Evolutionary conservation across 2,329 filamentous ascomycete species (phyloP).

Genomic region (Aaosphaeria pasadenensis): DNA sequence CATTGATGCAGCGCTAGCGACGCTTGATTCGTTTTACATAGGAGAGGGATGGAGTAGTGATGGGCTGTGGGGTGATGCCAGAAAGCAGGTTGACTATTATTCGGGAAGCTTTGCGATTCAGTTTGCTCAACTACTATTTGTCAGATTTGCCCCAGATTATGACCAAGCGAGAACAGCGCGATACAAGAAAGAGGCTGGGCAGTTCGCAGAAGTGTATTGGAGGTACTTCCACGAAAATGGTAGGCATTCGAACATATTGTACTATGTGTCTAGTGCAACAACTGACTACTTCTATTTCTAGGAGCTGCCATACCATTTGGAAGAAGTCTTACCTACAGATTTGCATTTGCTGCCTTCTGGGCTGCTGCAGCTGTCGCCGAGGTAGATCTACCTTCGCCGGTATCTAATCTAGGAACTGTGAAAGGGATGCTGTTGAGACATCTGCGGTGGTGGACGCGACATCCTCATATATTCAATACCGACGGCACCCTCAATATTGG

Average conservation of each 20-base stretch:
- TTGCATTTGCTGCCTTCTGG: slow-evolving; percentile 47
- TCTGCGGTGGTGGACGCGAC: slow-evolving; percentile 45
- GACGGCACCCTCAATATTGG: slow-evolving; percentile 49
- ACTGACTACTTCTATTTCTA: slow-evolving; percentile 9
- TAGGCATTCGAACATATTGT: slow-evolving; percentile 5
- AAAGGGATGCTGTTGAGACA: slow-evolving; percentile 49
- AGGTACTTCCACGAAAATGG: slow-evolving; percentile 46
- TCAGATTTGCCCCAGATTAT: slow-evolving; percentile 37
- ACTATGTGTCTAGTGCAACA: neutral
- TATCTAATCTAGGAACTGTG: slow-evolving; percentile 32
- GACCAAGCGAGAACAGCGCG: slow-evolving; percentile 32
- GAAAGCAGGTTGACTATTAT: slow-evolving; percentile 48
- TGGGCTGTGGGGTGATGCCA: slow-evolving; percentile 37
- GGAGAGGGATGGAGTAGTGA: slow-evolving; percentile 47
- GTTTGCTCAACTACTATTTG: slow-evolving; percentile 46
- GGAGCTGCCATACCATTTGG: slow-evolving; percentile 50
- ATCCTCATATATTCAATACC: slow-evolving; percentile 40
- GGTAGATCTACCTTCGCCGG: slow-evolving; percentile 31
- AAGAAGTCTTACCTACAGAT: slow-evolving; percentile 47
- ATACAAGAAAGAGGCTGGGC: slow-evolving; percentile 38
- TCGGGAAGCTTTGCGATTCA: slow-evolving; percentile 53
- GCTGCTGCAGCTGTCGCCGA: slow-evolving; percentile 38
- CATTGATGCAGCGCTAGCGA: slow-evolving; percentile 38
- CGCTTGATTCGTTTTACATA: slow-evolving; percentile 44
- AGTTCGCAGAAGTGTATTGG: slow-evolving; percentile 43